A percentile compares a stretch with the other conserved stretches of the same genome.
Evolutionary conservation across 1,139 yeast genomes (phyloP).

Genomic region (Candida anutae): DNA sequence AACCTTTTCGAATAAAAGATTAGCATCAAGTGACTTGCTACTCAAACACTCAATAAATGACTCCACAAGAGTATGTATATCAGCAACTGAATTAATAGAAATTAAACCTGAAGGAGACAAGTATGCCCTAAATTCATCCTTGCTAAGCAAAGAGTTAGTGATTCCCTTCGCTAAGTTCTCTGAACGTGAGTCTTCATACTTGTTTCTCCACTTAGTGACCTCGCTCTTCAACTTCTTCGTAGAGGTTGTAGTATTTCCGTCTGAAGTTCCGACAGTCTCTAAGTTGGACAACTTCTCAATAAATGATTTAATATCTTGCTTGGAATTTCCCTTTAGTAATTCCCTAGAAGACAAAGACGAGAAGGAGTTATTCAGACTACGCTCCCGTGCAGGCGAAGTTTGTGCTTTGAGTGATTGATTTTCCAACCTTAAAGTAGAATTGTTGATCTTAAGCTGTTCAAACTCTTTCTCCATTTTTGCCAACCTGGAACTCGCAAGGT

Average conservation of each 20-base stretch:
- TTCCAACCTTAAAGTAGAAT: slow-evolving; percentile 18
- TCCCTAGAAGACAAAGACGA: background rate
- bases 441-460: background rate
- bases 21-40: slow-evolving; percentile 27
- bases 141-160: slow-evolving; percentile 15
- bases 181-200: slow-evolving; percentile 35
- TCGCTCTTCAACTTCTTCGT: slow-evolving; percentile 20
- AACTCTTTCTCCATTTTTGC: background rate
- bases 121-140: slow-evolving; percentile 21
- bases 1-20: slow-evolving; percentile 45
- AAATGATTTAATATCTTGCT: slow-evolving; percentile 18
- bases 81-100: slow-evolving; percentile 36
- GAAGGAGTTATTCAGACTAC: background rate
- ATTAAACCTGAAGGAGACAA: slow-evolving; percentile 37
- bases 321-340: slow-evolving; percentile 1
- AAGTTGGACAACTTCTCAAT: slow-evolving; percentile 21
- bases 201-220: slow-evolving; percentile 38
- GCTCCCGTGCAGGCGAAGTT: slow-evolving; percentile 1
- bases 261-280: slow-evolving; percentile 10
- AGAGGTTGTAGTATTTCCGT: slow-evolving; percentile 4
- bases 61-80: slow-evolving; percentile 42
- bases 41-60: slow-evolving; percentile 30
- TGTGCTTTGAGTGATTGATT: slow-evolving; percentile 30
- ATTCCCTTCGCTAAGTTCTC: slow-evolving; percentile 18
- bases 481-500: too few species aligned